Evolutionary conservation across 306 rosid genomes (phyloP).

Genomic region (Prunus fruticosa): DNA sequence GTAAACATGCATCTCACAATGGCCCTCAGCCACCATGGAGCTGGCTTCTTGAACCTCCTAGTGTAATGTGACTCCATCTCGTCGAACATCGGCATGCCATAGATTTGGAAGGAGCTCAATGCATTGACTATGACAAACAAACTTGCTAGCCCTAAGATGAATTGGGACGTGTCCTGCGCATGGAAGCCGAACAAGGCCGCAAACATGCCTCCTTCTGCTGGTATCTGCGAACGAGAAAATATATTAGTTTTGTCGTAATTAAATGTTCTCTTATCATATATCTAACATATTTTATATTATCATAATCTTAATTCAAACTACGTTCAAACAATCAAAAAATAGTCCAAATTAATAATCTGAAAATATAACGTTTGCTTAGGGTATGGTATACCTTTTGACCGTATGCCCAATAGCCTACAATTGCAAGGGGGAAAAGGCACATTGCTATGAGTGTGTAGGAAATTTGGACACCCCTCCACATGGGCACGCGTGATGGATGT

Average conservation of each 20-base stretch:
- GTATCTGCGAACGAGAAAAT: conserved; percentile 28
- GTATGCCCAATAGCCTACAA: conserved; percentile 51
- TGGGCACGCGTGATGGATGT: conserved; percentile 47
- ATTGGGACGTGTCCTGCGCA: conserved; percentile 23
- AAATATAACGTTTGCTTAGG: not conserved
- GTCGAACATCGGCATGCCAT: conserved; percentile 52
- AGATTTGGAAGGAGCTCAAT: conserved; percentile 44
- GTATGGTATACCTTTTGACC: conserved; percentile 23
- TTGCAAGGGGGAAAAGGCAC: conserved; percentile 47
- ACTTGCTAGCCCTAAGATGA: conserved; percentile 33
- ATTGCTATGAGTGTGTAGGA: conserved; percentile 35
- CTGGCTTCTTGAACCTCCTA: conserved; percentile 32
- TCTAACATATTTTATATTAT: not conserved
- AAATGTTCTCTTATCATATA: not conserved
- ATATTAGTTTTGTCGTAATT: not conserved
- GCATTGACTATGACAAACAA: conserved; percentile 36
- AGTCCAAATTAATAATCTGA: not conserved
- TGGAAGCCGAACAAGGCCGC: conserved; percentile 38
- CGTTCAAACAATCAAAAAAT: too few species aligned
- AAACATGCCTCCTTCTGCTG: conserved; percentile 40
- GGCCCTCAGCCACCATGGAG: conserved; percentile 49
- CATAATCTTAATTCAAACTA: not conserved
- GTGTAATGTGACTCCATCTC: conserved; percentile 39
- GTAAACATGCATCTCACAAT: conserved; percentile 27
- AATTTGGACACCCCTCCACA: conserved; percentile 48